phyloP scores from a whole-genome alignment of 768 basidiomycete species.

The Trametes villosa region DNA sequence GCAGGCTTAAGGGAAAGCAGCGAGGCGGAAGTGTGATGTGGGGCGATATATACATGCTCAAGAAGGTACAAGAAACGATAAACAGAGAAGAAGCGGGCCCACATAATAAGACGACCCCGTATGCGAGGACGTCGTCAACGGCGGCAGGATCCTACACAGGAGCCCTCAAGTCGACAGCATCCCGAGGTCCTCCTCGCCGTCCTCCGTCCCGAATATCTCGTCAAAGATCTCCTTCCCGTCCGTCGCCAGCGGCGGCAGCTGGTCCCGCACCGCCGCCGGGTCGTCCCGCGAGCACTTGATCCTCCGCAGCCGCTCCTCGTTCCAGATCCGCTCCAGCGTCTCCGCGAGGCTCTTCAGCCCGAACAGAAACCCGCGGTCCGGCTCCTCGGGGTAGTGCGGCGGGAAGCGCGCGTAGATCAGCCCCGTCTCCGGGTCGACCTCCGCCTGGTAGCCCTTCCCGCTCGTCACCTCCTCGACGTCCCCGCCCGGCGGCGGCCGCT shows the following conservation, averaged over 20 bases:
- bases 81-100: not conserved
- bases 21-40: not conserved
- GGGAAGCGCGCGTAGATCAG: conserved; percentile 91
- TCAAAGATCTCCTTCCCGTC: conserved; percentile 83
- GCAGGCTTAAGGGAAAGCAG: not conserved
- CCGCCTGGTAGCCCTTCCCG: conserved; percentile 80
- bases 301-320: conserved; percentile 75
- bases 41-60: conserved; percentile 1
- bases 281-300: conserved; percentile 68
- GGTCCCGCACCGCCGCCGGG: conserved; percentile 46
- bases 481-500: conserved; percentile 50
- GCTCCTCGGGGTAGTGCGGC: conserved; percentile 85
- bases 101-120: not conserved
- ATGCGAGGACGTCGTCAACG: too few species aligned
- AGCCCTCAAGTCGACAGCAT: conserved; percentile 68
- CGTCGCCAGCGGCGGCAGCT: conserved; percentile 65
- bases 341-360: conserved; percentile 83
- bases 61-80: conserved; percentile 8
- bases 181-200: conserved; percentile 72
- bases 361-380: conserved; percentile 93
- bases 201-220: conserved; percentile 61
- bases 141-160: not conserved
- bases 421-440: conserved; percentile 82
- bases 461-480: conserved; percentile 50
- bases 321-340: conserved; percentile 84